Evolutionary conservation across 140 eudicot genomes (phyloP), one percentile per base, ranked within the genome.

Genomic region (Bidens hawaiensis): DNA sequence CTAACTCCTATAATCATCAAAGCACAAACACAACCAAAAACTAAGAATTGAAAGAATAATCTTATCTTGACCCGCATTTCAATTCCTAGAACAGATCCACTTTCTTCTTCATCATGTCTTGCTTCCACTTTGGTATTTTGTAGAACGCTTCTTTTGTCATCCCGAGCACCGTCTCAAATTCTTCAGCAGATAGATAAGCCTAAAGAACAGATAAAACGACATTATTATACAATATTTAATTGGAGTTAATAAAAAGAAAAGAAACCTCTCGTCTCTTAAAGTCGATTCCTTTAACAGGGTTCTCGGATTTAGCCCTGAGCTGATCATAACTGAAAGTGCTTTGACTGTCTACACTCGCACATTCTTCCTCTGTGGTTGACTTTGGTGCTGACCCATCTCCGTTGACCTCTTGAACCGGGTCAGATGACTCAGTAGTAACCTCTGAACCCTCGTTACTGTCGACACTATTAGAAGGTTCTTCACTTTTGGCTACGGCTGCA

Each of bases 121-220:
- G 99, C 87, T 91, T 91, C 99, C 99, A 91, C 52, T 85, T 91
- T 0, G 99, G 99, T 72, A 87, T 54, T 59, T 93, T 93, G 58
- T 82, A 82, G 66, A 93, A 93, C 40, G 85, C 94, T 42, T 85
- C 99, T 78, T 93, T 88, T 24, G 76, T 26, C 89, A 88, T 72
- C 50, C 93, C 93, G 10, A 93, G 45, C 5, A 93, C 77, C 0
- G 78, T 48, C 79, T 76, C 72, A 57, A 93, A 93, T 70, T 93
- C 95, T 56, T 93, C 93, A 0, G 72, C 94, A 25, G 96, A 76
- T 31, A 93, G 83, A 59, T 88, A 93, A 26, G 99, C 93, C 99
- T 93, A 69, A 52, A 68, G 14, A 64, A 31, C 54, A 24, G 23
- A 11, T 9, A 19, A 11, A 1, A 49, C 14, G 7, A 43, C 2